A percentile compares a stretch with the other conserved stretches of the same genome.
Evolutionary conservation across 805 yeast species (phyloP).

Genomic region (Metschnikowia shivogae): DNA sequence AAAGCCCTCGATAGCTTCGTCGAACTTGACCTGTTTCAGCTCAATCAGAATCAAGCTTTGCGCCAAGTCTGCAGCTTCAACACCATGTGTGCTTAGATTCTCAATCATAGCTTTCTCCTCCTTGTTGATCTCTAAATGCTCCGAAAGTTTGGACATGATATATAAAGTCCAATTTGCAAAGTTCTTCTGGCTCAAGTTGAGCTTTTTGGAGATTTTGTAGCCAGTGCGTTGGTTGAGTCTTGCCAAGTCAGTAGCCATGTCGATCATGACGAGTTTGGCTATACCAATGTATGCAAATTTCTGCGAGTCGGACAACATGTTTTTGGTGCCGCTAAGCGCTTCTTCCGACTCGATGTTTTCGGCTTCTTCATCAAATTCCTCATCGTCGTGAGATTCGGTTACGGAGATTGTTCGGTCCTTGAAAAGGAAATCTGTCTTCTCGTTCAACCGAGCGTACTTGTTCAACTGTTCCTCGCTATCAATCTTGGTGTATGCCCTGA

Average conservation of each 20-base stretch:
- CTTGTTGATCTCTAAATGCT: constrained; percentile 71
- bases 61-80: constrained; percentile 67
- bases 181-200: constrained; percentile 68
- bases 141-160: constrained; percentile 66
- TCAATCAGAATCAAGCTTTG: constrained; percentile 49
- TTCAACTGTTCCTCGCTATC: constrained; percentile 84
- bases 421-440: constrained; percentile 51
- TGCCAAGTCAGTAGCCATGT: constrained; percentile 80
- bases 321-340: constrained; percentile 75
- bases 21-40: constrained; percentile 11
- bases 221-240: constrained; percentile 48
- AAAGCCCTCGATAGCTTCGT: constrained; percentile 18
- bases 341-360: constrained; percentile 48
- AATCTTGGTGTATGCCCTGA: constrained; percentile 81
- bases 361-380: constrained; percentile 33
- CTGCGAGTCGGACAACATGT: constrained; percentile 76
- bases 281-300: constrained; percentile 90
- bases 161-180: constrained; percentile 81
- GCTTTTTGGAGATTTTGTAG: constrained; percentile 50
- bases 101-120: constrained; percentile 88
- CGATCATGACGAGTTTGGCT: constrained; percentile 67
- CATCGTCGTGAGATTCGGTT: constrained; percentile 27
- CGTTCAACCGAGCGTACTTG: constrained; percentile 51
- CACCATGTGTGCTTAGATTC: constrained; percentile 76
- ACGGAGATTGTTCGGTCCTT: constrained; percentile 16